Base-by-base conservation (phyloP, 768 basidiomycete species). In the Lactarius trivialis region DNA sequence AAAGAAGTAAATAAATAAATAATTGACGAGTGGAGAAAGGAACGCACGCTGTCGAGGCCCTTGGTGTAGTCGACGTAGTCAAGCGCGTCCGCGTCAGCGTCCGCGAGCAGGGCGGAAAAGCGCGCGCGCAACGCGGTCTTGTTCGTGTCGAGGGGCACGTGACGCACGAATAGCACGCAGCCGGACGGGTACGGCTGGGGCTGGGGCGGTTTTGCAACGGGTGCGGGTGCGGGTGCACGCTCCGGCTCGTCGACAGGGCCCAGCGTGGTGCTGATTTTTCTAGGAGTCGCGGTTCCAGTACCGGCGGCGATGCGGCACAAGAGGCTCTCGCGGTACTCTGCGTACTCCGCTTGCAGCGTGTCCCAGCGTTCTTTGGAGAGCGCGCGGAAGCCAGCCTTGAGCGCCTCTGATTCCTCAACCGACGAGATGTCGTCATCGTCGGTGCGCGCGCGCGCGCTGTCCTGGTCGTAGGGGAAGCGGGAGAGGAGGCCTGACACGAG, bases 41-140 rank as follows among this genome's bases (percentile, higher is more conserved):
- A 7, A 50, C 84, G 51, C 68, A 91, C 90, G 19, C 81, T 79
- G 65, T 89, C 84, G 78, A 88, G 84, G 17, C 88, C 86, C 70
- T 91, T 92, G 66, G 71, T 83, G 71, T 82, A 92, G 72, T 93
- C 91, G 19, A 92, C 80, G 59, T 93, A 93, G 68, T 92, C 88
- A 32, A 93, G 71, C 2, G 77, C 81, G 7, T 74, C 73, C 17
- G 58, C 21, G 7, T 74, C 73, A 15, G 58, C 21, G 26, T 30
- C 68, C 21, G n/a, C 28, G 5, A 68, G 63, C 49, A 84, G 78
- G 2, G 81, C 78, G 0, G 76, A 68, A 63, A 91, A 85, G 6
- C 90, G 70, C 2, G 76, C 71, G 48, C 83, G 85, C 17, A 93
- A 76, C 0, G 88, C 86, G 0, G 91, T 92, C 72, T 91, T 92